Evolutionary conservation across 2,329 filamentous ascomycete species (phyloP).

Genomic region (Ophiostoma sp.): DNA sequence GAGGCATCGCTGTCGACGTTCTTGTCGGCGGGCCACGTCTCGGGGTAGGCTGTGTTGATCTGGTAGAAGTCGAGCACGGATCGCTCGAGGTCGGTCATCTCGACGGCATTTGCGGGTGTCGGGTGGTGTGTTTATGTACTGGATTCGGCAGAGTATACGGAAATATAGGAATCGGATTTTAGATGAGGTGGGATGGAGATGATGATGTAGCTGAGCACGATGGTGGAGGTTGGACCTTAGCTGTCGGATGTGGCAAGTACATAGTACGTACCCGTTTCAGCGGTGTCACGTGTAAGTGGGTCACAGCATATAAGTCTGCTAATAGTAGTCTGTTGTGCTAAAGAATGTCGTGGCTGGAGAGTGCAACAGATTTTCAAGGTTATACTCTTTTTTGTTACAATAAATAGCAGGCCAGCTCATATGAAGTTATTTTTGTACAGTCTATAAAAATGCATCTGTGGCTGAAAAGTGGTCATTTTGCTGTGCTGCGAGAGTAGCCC

Average conservation of each 20-base stretch:
- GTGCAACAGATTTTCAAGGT: too few relatives aligned
- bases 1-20: constrained; percentile 58
- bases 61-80: constrained; percentile 86
- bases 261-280: constrained; percentile 12
- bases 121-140: too few relatives aligned
- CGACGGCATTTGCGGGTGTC: constrained; percentile 23
- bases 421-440: too few relatives aligned
- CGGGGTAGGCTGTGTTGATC: constrained; percentile 69
- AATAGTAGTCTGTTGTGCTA: too few relatives aligned
- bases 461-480: too few relatives aligned
- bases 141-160: not conserved
- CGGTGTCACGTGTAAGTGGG: not conserved
- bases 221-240: constrained; percentile 1
- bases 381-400: too few relatives aligned
- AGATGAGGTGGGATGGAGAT: not conserved
- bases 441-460: too few relatives aligned
- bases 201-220: not conserved
- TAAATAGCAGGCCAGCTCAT: too few relatives aligned
- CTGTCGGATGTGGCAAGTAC: constrained; percentile 3
- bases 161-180: not conserved
- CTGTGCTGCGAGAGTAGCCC: too few relatives aligned
- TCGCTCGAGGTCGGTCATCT: constrained; percentile 66
- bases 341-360: too few relatives aligned
- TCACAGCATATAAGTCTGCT: not conserved
- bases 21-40: constrained; percentile 80